Base-by-base conservation (phyloP, 495 filamentous ascomycete species). In the Aspergillus hancockii region DNA sequence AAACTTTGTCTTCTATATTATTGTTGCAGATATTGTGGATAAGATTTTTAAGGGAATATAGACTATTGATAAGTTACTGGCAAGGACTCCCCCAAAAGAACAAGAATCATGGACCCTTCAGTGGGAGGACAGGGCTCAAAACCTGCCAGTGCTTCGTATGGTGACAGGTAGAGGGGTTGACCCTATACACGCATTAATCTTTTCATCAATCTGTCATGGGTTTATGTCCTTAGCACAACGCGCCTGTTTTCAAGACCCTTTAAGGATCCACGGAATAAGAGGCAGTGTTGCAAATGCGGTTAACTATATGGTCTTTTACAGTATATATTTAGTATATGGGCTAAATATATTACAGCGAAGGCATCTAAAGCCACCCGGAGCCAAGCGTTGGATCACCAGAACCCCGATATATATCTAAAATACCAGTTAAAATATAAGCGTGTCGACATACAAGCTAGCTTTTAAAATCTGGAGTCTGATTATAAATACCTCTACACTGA, bases 1-100 rank as follows among this genome's bases (percentile, higher is more conserved):
- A 2, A 68, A 46, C 32, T 68, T 65, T 61, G 49, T 63, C 3
- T 68, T 68, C 31, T 68, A 47, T 58, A 56, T 61, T 3, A 63
- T 69, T 16, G 52, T 65, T 8, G n/a, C 32, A 22, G 56, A 10
- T 43, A 51, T 52, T 32, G 56, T 32, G 4, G 56, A 58, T 31
- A 3, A 32, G 13, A 49, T 49, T 25, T 58, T 58, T 52, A 58
- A 52, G 43, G 36, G 36, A 14, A 52, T 58, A 25, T 12, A 16
- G 9, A 52, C 13, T 52, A 25, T 58, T 38, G 36, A 52, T 47
- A 12, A 58, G n/a, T 32, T 58, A 10, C 38, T 58, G 14, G 22
- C 36, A 28, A 52, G 10, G 23, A 28, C 10, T 3, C 56, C 36
- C 13, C 36, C 47, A 1, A 43, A 52, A 38, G 47, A 32, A 18